Evolutionary conservation across 139 green algal species (phyloP).

Genomic region (Picochlorum sp.): DNA sequence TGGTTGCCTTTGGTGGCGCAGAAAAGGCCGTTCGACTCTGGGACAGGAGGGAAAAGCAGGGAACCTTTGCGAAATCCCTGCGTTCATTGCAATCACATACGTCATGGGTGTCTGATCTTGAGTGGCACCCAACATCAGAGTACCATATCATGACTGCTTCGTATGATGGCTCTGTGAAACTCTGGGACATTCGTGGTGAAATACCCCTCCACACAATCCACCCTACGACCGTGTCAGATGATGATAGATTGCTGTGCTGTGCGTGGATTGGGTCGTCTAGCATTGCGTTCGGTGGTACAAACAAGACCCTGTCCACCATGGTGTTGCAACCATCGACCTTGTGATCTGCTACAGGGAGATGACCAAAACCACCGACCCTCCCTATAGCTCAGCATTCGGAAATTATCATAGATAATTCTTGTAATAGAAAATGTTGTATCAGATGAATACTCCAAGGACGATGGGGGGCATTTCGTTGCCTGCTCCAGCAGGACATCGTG

Average conservation of each 20-base stretch:
- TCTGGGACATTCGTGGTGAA: constrained; percentile 51
- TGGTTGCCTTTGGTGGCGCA: constrained; percentile 65
- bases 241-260: constrained; percentile 33
- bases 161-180: constrained; percentile 43
- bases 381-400: too few relatives aligned
- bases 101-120: constrained; percentile 57
- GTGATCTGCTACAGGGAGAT: too few relatives aligned
- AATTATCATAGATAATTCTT: not conserved
- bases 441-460: constrained; percentile 2
- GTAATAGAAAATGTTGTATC: constrained; percentile 3
- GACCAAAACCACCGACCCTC: too few relatives aligned
- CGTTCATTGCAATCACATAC: constrained; percentile 40
- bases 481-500: not conserved
- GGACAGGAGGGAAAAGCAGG: constrained; percentile 43
- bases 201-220: constrained; percentile 50
- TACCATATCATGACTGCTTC: constrained; percentile 58
- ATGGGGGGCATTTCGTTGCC: not conserved
- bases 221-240: constrained; percentile 12
- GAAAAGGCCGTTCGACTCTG: constrained; percentile 64
- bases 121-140: constrained; percentile 48
- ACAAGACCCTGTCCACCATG: too few relatives aligned
- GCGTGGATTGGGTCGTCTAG: constrained; percentile 8
- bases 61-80: constrained; percentile 4
- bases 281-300: too few relatives aligned
- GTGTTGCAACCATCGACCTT: too few relatives aligned